Evolutionary conservation across 306 rosid genomes (phyloP), one percentile per base, ranked within the genome.

Genomic region (Lathyrus sativus): DNA sequence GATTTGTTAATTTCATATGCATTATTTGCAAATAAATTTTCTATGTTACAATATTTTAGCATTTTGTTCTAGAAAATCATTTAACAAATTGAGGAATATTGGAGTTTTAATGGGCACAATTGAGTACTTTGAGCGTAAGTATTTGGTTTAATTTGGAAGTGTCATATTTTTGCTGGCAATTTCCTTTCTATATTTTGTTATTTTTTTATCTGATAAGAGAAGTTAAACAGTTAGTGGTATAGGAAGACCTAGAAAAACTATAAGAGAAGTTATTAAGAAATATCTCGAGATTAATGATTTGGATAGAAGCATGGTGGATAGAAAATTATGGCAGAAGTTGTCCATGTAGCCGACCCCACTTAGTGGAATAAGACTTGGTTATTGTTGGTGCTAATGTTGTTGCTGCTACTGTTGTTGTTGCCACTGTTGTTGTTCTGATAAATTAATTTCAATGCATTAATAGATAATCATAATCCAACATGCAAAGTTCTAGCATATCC

Each of bases 401-500:
- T 19, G 22, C 1, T 19, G 22, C 22, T 19, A 1, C 22, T 19
- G 1, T 1, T 19, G 22, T 19, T 19, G 26, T 24, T 24, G 26
- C 26, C 3, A 24, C 29, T 26, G 29, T 3, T 26, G 4, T 3
- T 26, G 29, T 65, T 59, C 56, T 41, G 19, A 22, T 54, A 13
- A 41, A 24, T 29, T 29, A 31, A 60, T 59, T 15, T 31, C 18
- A 31, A 67, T 39, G 48, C 66, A 49, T 50, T 13, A 41, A 10
- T 38, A 77, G 12, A 41, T 59, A 29, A 18, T 39, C 33, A 24
- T 64, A 55, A 37, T 62, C 42, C 13, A 48, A 57, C 60, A 2
- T 62, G 45, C 74, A 45, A 67, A 67, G 28, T 26, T 67, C 35
- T 67, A 31, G 44, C 68, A 22, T 57, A 53, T 45, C 42, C 65